Conservation (phyloP, 2,329 filamentous ascomycete species). For the Scedosporium boydii region DNA sequence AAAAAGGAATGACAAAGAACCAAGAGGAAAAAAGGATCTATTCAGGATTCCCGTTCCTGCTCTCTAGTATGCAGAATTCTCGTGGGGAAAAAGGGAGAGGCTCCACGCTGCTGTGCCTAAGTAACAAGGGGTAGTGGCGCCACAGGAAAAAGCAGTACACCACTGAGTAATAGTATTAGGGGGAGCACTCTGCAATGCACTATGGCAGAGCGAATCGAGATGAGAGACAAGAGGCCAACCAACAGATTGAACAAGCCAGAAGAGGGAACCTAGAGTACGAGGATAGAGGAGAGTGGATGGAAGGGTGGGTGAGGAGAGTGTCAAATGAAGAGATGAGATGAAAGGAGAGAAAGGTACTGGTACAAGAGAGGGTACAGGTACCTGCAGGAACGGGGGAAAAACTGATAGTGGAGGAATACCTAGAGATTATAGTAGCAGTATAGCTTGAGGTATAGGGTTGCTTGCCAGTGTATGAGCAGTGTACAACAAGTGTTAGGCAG, state of each 20-base stretch:
- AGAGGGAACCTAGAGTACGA: neutral
- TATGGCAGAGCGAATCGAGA: neutral
- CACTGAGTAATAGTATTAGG: neutral
- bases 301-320: neutral
- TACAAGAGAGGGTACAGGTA: neutral
- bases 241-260: neutral
- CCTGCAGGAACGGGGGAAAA: neutral
- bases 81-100: neutral
- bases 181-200: neutral
- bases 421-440: too few relatives aligned
- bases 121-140: neutral
- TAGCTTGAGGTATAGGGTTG: too few relatives aligned
- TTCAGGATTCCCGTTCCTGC: neutral
- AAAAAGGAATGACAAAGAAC: neutral
- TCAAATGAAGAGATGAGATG: neutral
- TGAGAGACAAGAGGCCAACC: neutral
- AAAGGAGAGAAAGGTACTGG: neutral
- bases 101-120: neutral
- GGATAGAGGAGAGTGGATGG: neutral
- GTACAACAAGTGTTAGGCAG: neutral
- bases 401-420: neutral
- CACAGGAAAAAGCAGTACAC: neutral
- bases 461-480: too few relatives aligned
- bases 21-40: neutral
- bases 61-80: neutral